Evolutionary conservation across 2,329 filamentous ascomycete genomes (phyloP).

Genomic region (Fusarium miscanthi): DNA sequence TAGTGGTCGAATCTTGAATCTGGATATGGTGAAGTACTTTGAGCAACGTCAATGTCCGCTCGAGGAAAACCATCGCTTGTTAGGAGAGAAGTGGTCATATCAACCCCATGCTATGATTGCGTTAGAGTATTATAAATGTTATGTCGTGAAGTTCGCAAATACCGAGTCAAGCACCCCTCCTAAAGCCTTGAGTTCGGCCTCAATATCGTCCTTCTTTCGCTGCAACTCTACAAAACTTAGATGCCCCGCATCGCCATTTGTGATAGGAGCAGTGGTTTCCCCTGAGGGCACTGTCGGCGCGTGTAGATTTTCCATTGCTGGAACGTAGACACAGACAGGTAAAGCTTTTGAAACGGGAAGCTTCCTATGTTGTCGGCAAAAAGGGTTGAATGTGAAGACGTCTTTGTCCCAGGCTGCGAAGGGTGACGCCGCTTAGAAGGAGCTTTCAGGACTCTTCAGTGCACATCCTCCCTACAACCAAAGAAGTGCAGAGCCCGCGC

Average conservation of each 20-base stretch:
- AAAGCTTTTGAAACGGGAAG: neutral
- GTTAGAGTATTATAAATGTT: conserved; percentile 34
- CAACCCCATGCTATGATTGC: conserved; percentile 79
- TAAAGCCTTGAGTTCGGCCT: conserved; percentile 87
- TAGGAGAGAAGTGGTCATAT: conserved; percentile 89
- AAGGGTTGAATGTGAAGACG: conserved; percentile 16
- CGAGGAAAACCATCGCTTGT: conserved; percentile 93
- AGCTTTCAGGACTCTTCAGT: conserved; percentile 20
- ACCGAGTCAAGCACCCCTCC: conserved; percentile 91
- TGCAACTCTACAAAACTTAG: conserved; percentile 84
- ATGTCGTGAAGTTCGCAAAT: conserved; percentile 46
- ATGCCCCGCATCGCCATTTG: conserved; percentile 71
- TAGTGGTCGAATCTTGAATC: conserved; percentile 17
- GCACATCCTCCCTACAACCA: conserved; percentile 3
- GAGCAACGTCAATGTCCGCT: conserved; percentile 92
- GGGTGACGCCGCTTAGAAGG: conserved; percentile 35
- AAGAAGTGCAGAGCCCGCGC: neutral
- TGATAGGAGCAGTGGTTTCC: conserved; percentile 70
- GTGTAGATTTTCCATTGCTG: conserved; percentile 65
- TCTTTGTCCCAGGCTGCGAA: conserved; percentile 26
- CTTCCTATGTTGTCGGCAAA: neutral
- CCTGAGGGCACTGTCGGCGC: conserved; percentile 76
- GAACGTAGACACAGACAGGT: conserved; percentile 24
- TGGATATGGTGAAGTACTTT: conserved; percentile 70
- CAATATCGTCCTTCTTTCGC: conserved; percentile 83